Conservation (phyloP, 148 eudicot genomes). For the Fallopia convolvulus region DNA sequence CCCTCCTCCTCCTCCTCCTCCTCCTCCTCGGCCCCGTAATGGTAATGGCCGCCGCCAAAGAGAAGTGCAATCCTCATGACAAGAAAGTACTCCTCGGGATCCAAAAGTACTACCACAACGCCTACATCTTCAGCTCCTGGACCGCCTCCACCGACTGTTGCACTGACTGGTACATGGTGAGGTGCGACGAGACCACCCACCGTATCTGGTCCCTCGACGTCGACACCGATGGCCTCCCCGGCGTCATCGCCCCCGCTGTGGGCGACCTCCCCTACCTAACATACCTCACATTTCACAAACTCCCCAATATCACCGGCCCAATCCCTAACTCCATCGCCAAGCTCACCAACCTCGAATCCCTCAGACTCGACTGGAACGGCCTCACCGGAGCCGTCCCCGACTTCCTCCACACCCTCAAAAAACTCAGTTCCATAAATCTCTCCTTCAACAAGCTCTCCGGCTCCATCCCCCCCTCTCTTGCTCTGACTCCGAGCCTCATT, state of each 20-base stretch:
- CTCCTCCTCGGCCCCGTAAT: neutral
- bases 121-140: neutral
- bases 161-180: neutral
- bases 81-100: slow-evolving; percentile 1
- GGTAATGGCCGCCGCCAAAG: neutral
- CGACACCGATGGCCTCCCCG: neutral
- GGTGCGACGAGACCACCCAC: slow-evolving; percentile 6
- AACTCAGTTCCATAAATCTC: slow-evolving; percentile 12
- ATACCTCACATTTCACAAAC: slow-evolving; percentile 24
- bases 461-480: slow-evolving; percentile 4
- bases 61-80: slow-evolving; percentile 8
- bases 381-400: slow-evolving; percentile 32
- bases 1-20: slow-evolving; percentile 7
- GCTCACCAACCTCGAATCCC: slow-evolving; percentile 18
- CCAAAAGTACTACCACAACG: neutral
- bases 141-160: slow-evolving; percentile 8
- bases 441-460: slow-evolving; percentile 16
- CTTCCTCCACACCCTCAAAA: slow-evolving; percentile 21
- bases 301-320: slow-evolving; percentile 22
- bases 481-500: slow-evolving; percentile 1
- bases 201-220: slow-evolving; percentile 1
- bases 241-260: slow-evolving; percentile 16
- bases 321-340: slow-evolving; percentile 29
- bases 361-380: slow-evolving; percentile 16
- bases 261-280: slow-evolving; percentile 24